Conservation (phyloP, 2,329 filamentous ascomycete genomes). For the Arthrobotrys sphaeroides region DNA sequence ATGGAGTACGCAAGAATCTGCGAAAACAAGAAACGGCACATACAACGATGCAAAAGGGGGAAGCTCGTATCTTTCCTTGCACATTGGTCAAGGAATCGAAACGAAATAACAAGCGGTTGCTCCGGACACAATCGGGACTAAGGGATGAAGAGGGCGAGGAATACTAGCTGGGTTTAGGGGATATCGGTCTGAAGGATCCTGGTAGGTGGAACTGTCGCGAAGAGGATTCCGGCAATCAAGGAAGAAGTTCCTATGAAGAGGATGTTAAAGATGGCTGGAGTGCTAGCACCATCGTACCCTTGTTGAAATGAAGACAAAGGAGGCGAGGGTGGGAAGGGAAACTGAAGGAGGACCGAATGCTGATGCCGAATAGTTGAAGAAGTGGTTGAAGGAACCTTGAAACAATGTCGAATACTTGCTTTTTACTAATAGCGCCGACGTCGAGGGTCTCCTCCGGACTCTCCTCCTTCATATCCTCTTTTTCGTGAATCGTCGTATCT, state of each 20-base stretch:
- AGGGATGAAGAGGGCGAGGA: constrained; percentile 14
- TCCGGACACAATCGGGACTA: background rate
- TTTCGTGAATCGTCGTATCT: constrained; percentile 54
- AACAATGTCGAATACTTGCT: constrained; percentile 26
- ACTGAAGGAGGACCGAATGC: constrained; percentile 7
- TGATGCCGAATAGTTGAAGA: background rate
- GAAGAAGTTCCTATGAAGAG: constrained; percentile 29
- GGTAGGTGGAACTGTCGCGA: background rate
- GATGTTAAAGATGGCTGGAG: constrained; percentile 54
- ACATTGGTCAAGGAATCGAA: constrained; percentile 52
- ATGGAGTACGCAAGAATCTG: background rate
- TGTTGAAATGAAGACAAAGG: constrained; percentile 20
- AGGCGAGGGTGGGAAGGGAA: constrained; percentile 2
- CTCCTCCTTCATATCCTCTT: constrained; percentile 53
- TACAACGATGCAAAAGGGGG: background rate
- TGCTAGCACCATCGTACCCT: constrained; percentile 54
- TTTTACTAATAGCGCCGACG: constrained; percentile 48
- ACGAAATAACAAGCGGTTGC: constrained; percentile 10
- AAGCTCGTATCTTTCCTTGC: constrained; percentile 41
- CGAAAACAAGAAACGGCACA: constrained; percentile 20
- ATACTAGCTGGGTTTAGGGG: constrained; percentile 22
- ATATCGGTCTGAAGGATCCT: background rate
- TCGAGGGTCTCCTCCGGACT: constrained; percentile 48
- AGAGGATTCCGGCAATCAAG: constrained; percentile 4
- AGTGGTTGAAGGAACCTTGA: background rate